Conservation (phyloP, 306 rosid species). For the Cyclanthera cordifolia region DNA sequence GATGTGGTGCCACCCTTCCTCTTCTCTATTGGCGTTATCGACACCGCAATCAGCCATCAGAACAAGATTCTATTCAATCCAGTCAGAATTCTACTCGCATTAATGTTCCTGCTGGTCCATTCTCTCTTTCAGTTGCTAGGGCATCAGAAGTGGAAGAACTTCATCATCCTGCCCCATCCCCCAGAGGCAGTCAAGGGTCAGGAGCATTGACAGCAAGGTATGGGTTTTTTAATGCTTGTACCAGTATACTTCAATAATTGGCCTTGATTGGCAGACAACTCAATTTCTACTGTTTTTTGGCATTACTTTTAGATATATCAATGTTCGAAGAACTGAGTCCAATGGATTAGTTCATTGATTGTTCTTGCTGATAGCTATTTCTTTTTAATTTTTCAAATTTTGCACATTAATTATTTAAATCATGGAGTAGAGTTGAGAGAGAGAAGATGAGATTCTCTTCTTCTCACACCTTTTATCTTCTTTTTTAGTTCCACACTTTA, state of each 20-base stretch:
- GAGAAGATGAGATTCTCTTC: not conserved
- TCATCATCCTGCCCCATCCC: slow-evolving; percentile 32
- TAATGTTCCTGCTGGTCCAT: slow-evolving; percentile 51
- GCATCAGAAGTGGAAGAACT: slow-evolving; percentile 54
- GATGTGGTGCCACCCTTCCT: slow-evolving; percentile 88
- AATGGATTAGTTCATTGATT: not conserved
- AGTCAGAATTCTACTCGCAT: slow-evolving; percentile 69
- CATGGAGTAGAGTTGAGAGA: not conserved
- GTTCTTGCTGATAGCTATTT: not conserved
- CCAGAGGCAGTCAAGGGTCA: slow-evolving; percentile 44
- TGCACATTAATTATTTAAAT: no score
- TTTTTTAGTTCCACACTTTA: not conserved
- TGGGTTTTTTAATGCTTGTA: slow-evolving; percentile 15
- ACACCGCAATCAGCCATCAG: slow-evolving; percentile 59
- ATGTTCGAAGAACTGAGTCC: no score
- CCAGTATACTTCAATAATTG: not conserved
- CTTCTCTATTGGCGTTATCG: slow-evolving; percentile 87
- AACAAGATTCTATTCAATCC: slow-evolving; percentile 52
- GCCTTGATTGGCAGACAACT: not conserved
- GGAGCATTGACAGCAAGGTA: slow-evolving; percentile 55
- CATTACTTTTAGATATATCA: not conserved
- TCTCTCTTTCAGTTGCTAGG: slow-evolving; percentile 55
- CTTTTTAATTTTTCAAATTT: no score
- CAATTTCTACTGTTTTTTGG: not conserved
- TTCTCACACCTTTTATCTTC: not conserved